Evolutionary conservation across 2,329 filamentous ascomycete genomes (phyloP).

Genomic region (Fusarium protoensiforme): DNA sequence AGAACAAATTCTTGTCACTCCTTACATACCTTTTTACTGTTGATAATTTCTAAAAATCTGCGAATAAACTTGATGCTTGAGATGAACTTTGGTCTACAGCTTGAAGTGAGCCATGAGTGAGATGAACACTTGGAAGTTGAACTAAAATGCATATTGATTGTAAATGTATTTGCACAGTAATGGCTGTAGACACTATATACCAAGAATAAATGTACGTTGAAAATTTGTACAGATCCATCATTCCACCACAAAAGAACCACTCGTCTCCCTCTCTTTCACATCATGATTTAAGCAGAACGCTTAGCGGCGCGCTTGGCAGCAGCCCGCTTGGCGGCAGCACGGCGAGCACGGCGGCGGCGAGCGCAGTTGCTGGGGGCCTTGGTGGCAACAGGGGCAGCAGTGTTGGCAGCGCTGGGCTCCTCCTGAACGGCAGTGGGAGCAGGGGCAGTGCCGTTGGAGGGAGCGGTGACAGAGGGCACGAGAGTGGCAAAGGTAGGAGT

Average conservation of each 20-base stretch:
- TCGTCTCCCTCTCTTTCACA: background rate
- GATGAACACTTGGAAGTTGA: background rate
- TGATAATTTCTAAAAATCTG: slow-evolving; percentile 32
- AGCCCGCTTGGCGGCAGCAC: slow-evolving; percentile 31
- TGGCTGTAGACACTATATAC: slow-evolving; percentile 37
- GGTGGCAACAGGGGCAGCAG: slow-evolving; percentile 22
- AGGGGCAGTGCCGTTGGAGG: slow-evolving; percentile 19
- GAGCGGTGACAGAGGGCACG: slow-evolving; percentile 12
- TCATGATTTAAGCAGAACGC: slow-evolving; percentile 15
- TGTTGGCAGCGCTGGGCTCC: slow-evolving; percentile 6
- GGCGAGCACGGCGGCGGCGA: slow-evolving; percentile 26
- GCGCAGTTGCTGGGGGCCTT: slow-evolving; percentile 24
- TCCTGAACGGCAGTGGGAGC: slow-evolving; percentile 1
- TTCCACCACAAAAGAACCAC: slow-evolving; percentile 19
- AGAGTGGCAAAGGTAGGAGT: slow-evolving; percentile 24
- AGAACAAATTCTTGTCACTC: slow-evolving; percentile 27
- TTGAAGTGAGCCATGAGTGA: background rate
- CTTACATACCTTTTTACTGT: slow-evolving; percentile 31
- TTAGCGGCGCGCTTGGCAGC: slow-evolving; percentile 17
- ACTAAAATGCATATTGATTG: background rate
- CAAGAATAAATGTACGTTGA: slow-evolving; percentile 36
- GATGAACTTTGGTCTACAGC: background rate
- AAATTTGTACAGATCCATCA: slow-evolving; percentile 20
- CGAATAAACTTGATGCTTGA: slow-evolving; percentile 16
- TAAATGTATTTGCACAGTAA: slow-evolving; percentile 10